These are phyloP conservation scores for Colletotrichum sp. DNA, from an alignment of 2,329 filamentous ascomycete species.

Conservation along the genomic window DNA sequence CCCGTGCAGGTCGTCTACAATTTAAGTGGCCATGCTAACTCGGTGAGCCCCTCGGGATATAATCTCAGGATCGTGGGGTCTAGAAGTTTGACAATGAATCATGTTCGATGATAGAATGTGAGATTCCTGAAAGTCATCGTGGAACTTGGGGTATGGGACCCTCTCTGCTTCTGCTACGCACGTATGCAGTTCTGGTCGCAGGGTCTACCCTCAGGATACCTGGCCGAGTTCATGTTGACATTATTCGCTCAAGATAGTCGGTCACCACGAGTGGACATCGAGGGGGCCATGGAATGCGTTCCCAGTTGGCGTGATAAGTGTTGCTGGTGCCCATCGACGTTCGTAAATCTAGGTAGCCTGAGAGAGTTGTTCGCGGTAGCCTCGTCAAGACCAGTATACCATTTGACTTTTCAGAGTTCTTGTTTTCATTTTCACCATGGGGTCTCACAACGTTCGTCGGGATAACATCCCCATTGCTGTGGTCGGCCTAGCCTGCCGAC, in stretches of 20 bases:
- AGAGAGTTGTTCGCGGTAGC: background rate
- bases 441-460: background rate
- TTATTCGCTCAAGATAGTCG: background rate
- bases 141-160: background rate
- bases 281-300: background rate
- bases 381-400: background rate
- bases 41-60: background rate
- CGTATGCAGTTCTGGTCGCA: background rate
- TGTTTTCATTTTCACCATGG: background rate
- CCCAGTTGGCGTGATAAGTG: background rate
- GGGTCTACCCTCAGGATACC: background rate
- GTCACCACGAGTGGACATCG: background rate
- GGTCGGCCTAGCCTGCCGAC: slow-evolving; percentile 46
- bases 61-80: background rate
- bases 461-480: slow-evolving; percentile 44
- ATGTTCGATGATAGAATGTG: background rate
- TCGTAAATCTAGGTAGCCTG: background rate
- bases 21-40: background rate
- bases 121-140: background rate
- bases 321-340: background rate
- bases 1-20: background rate
- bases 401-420: background rate
- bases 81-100: background rate
- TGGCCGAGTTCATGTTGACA: background rate
- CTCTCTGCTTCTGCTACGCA: background rate